Percentiles rank a stretch among this genome's conserved stretches.
Conservation (phyloP, 2,329 filamentous ascomycete genomes). For the Phaeosphaeriaceae sp. region DNA sequence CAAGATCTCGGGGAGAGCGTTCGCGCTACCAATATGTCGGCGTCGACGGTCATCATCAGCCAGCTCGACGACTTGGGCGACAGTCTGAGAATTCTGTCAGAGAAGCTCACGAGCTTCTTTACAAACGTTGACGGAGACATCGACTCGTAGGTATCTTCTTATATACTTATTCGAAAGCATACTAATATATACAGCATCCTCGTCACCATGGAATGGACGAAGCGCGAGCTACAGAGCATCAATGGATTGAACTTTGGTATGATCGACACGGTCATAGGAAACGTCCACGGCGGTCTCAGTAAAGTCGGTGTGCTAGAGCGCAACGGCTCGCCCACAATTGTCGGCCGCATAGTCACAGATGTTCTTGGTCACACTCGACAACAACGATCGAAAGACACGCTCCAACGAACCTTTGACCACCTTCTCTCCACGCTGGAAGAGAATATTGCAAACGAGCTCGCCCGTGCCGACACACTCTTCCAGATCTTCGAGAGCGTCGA, state of each 20-base stretch:
- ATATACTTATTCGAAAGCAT: neutral
- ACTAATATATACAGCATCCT: conserved; percentile 68
- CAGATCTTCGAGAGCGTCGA: conserved; percentile 92
- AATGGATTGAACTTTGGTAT: conserved; percentile 56
- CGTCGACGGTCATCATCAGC: conserved; percentile 82
- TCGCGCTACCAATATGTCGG: conserved; percentile 87
- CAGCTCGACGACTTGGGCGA: conserved; percentile 87
- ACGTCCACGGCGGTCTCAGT: conserved; percentile 79
- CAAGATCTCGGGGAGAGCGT: conserved; percentile 95
- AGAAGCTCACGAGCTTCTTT: conserved; percentile 91
- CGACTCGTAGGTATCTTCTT: conserved; percentile 68
- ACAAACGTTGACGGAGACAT: conserved; percentile 92
- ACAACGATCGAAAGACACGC: conserved; percentile 78
- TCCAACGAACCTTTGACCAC: conserved; percentile 87
- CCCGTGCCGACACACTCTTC: conserved; percentile 80
- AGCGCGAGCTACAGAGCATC: conserved; percentile 73
- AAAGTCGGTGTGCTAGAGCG: conserved; percentile 57
- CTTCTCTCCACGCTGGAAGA: conserved; percentile 89
- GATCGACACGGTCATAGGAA: conserved; percentile 79
- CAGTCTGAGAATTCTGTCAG: conserved; percentile 80
- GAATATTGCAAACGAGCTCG: conserved; percentile 82
- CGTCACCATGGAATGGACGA: conserved; percentile 95
- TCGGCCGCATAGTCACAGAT: conserved; percentile 73
- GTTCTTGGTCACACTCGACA: conserved; percentile 82
- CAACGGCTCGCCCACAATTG: conserved; percentile 64